phyloP scores from a whole-genome alignment of 2,329 filamentous ascomycete genomes.

The Esteya vermicola region DNA sequence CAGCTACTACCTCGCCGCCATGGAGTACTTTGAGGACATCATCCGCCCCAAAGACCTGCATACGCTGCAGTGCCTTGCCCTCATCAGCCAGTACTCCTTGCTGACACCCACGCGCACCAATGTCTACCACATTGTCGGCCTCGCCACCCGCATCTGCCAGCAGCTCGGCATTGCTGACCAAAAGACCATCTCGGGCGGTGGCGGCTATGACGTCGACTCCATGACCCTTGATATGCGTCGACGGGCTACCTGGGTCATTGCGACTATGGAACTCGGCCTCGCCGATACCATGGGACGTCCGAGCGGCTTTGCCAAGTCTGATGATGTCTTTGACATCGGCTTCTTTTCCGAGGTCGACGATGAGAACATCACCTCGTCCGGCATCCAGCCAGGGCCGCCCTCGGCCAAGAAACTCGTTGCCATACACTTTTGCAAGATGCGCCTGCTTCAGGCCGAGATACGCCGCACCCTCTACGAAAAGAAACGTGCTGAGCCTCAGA shows the following conservation, averaged over 20 bases:
- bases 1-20: constrained; percentile 83
- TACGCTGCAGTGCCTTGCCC: constrained; percentile 74
- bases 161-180: constrained; percentile 80
- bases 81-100: constrained; percentile 85
- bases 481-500: constrained; percentile 60
- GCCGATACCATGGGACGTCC: constrained; percentile 80
- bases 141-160: constrained; percentile 77
- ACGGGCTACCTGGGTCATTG: constrained; percentile 74
- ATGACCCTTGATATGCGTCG: constrained; percentile 81
- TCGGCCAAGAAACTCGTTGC: constrained; percentile 77
- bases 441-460: constrained; percentile 76
- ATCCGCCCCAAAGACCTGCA: constrained; percentile 81
- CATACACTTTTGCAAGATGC: constrained; percentile 90
- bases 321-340: constrained; percentile 71
- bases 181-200: constrained; percentile 61
- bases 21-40: constrained; percentile 70
- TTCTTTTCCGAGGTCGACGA: constrained; percentile 79
- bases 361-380: constrained; percentile 63
- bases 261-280: constrained; percentile 78
- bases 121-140: constrained; percentile 83
- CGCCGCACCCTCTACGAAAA: constrained; percentile 73
- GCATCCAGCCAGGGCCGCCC: constrained; percentile 56
- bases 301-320: constrained; percentile 66
- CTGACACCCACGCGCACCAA: constrained; percentile 84
- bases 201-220: constrained; percentile 47